phyloP scores from a whole-genome alignment of 129 eudicot genomes.

The Saposhnikovia divaricata region DNA sequence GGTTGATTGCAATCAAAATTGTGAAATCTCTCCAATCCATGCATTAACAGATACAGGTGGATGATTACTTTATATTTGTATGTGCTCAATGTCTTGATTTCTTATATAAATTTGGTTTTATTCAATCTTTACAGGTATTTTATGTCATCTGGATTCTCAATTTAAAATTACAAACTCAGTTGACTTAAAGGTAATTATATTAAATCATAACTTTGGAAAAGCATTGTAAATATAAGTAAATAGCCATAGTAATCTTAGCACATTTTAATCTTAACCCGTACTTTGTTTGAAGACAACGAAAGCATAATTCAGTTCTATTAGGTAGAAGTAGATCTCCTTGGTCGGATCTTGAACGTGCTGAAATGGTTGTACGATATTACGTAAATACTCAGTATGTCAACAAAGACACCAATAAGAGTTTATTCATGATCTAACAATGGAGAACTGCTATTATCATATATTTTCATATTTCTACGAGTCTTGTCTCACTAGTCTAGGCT shows the following conservation, averaged over 20 bases:
- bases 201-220: conserved; percentile 2
- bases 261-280: not conserved
- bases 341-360: not conserved
- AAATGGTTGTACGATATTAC: not conserved
- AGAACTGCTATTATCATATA: not conserved
- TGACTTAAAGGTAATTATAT: conserved; percentile 44
- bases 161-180: conserved; percentile 41
- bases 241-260: not conserved
- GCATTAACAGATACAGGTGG: conserved; percentile 57
- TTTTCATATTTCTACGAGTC: not conserved
- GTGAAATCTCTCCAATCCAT: conserved; percentile 28
- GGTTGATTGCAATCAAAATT: conserved; percentile 21
- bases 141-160: conserved; percentile 42
- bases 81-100: not conserved
- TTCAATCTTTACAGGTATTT: conserved; percentile 35
- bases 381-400: not conserved
- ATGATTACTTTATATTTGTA: conserved; percentile 8
- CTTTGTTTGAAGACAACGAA: not conserved
- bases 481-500: not conserved
- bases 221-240: not conserved
- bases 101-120: conserved; percentile 6
- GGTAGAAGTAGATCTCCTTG: not conserved
- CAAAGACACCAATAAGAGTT: not conserved
- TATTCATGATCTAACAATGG: not conserved
- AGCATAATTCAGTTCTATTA: not conserved